phyloP scores from a whole-genome alignment of 2,329 filamentous ascomycete species.

The Paradendryphiella salina region DNA sequence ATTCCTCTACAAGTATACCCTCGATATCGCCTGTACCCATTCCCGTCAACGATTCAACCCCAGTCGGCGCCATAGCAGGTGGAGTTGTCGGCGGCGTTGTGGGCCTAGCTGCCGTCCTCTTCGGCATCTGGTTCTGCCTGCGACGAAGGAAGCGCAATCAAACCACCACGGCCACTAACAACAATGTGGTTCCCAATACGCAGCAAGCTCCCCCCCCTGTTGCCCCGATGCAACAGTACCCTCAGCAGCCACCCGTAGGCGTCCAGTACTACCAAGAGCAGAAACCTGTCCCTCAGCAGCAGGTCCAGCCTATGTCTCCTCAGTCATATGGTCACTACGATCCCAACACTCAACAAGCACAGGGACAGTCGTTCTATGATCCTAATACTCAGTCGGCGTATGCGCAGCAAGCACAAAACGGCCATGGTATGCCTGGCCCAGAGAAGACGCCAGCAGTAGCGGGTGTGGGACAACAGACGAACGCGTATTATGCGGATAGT shows the following conservation, averaged over 20 bases:
- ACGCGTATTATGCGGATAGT: conserved; percentile 11
- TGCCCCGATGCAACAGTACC: neutral
- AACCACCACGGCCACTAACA: neutral
- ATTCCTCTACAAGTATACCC: neutral
- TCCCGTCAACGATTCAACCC: too few species aligned
- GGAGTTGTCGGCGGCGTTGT: conserved; percentile 26
- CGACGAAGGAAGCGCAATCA: conserved; percentile 14
- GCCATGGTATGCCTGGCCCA: conserved; percentile 2
- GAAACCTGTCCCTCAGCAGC: conserved; percentile 6
- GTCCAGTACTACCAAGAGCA: conserved; percentile 14
- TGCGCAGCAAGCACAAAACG: conserved; percentile 1
- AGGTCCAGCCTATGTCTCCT: conserved; percentile 10
- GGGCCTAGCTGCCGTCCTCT: conserved; percentile 15
- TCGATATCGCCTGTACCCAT: too few species aligned
- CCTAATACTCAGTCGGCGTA: conserved; percentile 9
- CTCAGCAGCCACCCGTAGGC: neutral
- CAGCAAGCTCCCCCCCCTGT: neutral
- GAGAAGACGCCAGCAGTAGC: conserved; percentile 11
- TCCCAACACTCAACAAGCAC: conserved; percentile 4
- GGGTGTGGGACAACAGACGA: neutral
- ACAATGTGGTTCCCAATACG: neutral
- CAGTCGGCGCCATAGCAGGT: conserved; percentile 25
- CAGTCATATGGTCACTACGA: conserved; percentile 8
- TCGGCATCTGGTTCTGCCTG: conserved; percentile 18
- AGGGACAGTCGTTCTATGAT: conserved; percentile 10